Evolutionary conservation across 169 alveolate species (phyloP).

Genomic region (Besnoitia besnoiti): DNA sequence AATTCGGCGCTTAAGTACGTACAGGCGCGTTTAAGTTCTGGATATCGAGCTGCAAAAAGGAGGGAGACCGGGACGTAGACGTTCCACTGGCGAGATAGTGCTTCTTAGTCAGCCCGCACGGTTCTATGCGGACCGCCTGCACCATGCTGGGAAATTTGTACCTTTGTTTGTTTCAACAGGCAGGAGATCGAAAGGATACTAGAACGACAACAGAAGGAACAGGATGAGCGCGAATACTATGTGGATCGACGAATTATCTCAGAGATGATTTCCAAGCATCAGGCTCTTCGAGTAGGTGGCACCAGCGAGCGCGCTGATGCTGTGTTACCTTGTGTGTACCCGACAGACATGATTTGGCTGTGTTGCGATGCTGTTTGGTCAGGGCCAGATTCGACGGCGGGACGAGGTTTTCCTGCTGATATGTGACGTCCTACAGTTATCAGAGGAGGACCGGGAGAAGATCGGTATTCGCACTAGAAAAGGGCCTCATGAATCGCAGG

Average conservation of each 20-base stretch:
- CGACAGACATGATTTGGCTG: not conserved
- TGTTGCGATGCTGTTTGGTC: not conserved
- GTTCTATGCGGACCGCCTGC: too few species aligned
- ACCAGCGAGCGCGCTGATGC: too few species aligned
- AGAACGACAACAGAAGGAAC: constrained; percentile 52
- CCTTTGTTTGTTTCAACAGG: not conserved
- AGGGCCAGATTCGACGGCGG: constrained; percentile 55
- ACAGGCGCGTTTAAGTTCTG: not conserved
- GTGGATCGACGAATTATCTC: constrained; percentile 46
- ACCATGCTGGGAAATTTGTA: not conserved
- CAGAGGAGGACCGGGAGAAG: constrained; percentile 51
- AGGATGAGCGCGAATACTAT: constrained; percentile 45
- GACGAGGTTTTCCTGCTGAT: constrained; percentile 51
- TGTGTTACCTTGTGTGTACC: too few species aligned
- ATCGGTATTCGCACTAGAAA: constrained; percentile 37
- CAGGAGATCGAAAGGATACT: constrained; percentile 35
- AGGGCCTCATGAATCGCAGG: not conserved
- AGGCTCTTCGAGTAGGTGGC: constrained; percentile 40
- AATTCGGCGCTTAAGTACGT: not conserved
- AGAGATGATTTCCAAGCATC: constrained; percentile 58
- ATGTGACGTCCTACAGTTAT: constrained; percentile 51
- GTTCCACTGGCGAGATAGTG: too few species aligned
- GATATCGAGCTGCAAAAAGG: not conserved
- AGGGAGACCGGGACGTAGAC: too few species aligned
- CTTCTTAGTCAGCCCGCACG: too few species aligned